These are phyloP conservation scores for Candida palmyrensis DNA, from an alignment of 805 yeast species.

Conservation along the genomic window DNA sequence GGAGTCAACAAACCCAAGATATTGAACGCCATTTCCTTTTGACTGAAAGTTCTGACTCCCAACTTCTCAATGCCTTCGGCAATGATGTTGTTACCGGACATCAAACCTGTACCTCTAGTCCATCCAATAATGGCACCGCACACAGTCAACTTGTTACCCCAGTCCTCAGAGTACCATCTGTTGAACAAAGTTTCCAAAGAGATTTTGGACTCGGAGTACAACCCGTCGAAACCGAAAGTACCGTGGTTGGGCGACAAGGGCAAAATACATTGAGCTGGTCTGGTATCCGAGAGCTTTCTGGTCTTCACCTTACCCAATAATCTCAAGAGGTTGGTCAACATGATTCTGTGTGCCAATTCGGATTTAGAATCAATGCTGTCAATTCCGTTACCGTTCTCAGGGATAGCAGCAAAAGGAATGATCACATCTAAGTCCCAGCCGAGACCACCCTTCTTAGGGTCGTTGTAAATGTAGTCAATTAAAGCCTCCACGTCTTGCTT, in stretches of 20 bases:
- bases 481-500: slow-evolving; percentile 87
- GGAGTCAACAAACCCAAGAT: slow-evolving; percentile 91
- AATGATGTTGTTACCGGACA: slow-evolving; percentile 94
- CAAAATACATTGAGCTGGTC: slow-evolving; percentile 96
- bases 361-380: slow-evolving; percentile 91
- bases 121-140: slow-evolving; percentile 99
- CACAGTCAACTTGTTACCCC: slow-evolving; percentile 90
- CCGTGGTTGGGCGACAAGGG: slow-evolving; percentile 99
- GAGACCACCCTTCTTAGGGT: slow-evolving; percentile 79
- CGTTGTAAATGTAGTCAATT: slow-evolving; percentile 79
- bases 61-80: slow-evolving; percentile 95
- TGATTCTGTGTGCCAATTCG: slow-evolving; percentile 96
- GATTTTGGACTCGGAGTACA: slow-evolving; percentile 95
- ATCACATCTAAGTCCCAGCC: slow-evolving; percentile 98
- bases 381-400: slow-evolving; percentile 96
- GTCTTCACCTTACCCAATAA: slow-evolving; percentile 86
- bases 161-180: slow-evolving; percentile 98
- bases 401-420: slow-evolving; percentile 98
- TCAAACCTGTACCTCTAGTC: slow-evolving; percentile 99
- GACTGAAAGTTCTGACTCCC: slow-evolving; percentile 98
- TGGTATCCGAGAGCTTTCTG: slow-evolving; percentile 80
- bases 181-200: slow-evolving; percentile 94
- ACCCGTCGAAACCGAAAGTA: slow-evolving; percentile 96
- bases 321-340: slow-evolving; percentile 93
- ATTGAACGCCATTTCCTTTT: slow-evolving; percentile 99